These are phyloP conservation scores for Solanum sitiens DNA, from an alignment of 257 asterid species.

Conservation along the genomic window DNA sequence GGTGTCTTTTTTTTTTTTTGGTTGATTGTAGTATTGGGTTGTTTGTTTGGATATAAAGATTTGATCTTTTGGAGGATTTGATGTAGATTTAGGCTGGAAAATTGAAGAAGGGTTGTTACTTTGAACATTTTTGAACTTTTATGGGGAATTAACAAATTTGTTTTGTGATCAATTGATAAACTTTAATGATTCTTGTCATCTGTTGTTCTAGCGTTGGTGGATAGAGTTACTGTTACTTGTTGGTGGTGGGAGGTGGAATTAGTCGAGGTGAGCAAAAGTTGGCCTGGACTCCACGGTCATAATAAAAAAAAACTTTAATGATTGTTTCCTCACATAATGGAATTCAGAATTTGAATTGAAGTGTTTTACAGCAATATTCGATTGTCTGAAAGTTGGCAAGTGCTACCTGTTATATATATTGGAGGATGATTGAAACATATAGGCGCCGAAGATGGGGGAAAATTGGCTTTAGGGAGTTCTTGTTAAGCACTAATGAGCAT, in stretches of 20 bases:
- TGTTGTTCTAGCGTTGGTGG: neutral
- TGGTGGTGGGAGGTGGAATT: neutral
- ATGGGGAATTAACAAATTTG: neutral
- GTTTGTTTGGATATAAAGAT: neutral
- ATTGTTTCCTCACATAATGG: neutral
- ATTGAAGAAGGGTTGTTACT: constrained; percentile 14
- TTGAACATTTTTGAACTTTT: constrained; percentile 1
- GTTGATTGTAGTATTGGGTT: neutral
- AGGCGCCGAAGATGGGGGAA: neutral
- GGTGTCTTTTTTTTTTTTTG: neutral
- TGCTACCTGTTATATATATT: neutral
- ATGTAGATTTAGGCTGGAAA: constrained; percentile 3
- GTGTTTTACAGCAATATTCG: neutral
- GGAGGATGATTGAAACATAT: neutral
- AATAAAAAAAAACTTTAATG: neutral
- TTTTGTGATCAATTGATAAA: neutral
- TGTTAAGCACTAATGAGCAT: neutral
- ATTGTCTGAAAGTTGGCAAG: neutral
- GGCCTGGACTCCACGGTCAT: neutral
- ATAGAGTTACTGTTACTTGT: neutral
- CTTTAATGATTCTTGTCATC: neutral
- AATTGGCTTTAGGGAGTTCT: neutral
- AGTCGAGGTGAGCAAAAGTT: neutral
- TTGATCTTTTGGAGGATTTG: neutral
- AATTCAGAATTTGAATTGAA: neutral